Evolutionary conservation across 257 asterid species (phyloP), one percentile per base, ranked within the genome.

Genomic region (Ballota nigra): DNA sequence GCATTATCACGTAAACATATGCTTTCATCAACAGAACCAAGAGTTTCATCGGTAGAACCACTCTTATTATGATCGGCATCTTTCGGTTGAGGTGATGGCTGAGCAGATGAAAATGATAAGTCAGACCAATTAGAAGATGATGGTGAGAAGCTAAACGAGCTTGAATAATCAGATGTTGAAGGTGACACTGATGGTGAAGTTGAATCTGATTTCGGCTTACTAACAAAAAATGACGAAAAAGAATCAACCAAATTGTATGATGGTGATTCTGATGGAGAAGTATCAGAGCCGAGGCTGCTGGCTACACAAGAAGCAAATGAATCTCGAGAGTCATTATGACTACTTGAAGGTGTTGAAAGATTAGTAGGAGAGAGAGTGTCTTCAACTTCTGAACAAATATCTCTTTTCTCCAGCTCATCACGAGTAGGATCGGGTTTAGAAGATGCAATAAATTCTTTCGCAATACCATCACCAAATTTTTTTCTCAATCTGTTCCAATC

Each of bases 101-200:
- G 93, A 68, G 95, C 85, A 28, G 98, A 83, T 29, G 78, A 73
- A 74, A 78, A 82, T 15, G 95, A 82, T 72, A 83, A 75, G 81
- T 94, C 95, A 8, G 97, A 91, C 92, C 89, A 89, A 81, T 89
- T 85, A 76, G 98, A 91, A 19, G 97, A 91, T 5, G 97, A 85
- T 58, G 97, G 99, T 0, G 97, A 91, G 80, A 87, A 85, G 69
- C 90, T 85, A 82, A 89, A 91, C 15, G 95, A 89, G 71, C 96
- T 84, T 19, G 96, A 84, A 76, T 80, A 83, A 75, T 89, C 97
- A 62, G 97, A 87, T 31, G 85, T 81, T 53, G 96, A 85, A 62
- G 99, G 97, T n/a, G 97, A 94, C 68, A 85, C 83, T 18, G 88
- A 82, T 0, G 96, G 96, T 1, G 96, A 89, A 66, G 90, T 75